Conservation (phyloP, 2,329 filamentous ascomycete species). For the Neopestalotiopsis sp. region DNA sequence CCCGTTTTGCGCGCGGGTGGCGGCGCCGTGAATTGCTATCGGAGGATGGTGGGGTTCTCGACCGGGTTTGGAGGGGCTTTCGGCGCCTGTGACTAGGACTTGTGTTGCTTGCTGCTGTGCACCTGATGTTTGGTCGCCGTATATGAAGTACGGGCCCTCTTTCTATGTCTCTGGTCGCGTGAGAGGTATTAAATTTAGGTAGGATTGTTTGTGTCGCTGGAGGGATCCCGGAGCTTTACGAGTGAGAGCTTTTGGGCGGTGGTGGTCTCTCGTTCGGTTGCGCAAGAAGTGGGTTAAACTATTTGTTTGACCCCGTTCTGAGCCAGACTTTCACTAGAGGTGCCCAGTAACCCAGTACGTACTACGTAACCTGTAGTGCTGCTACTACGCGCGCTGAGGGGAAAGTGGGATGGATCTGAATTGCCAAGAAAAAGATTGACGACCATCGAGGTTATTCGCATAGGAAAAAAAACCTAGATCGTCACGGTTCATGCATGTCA, state of each 20-base stretch:
- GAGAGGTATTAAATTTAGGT: background rate
- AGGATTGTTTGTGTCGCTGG: background rate
- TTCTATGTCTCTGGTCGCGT: background rate
- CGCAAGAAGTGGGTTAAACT: background rate
- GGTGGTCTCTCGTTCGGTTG: background rate
- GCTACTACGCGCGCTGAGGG: no score
- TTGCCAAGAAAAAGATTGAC: no score
- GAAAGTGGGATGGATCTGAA: no score
- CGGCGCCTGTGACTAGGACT: background rate
- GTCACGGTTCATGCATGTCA: no score
- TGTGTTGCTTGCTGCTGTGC: background rate
- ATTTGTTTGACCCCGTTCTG: no score
- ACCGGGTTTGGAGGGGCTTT: background rate
- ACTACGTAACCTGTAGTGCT: no score
- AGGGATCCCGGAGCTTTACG: background rate
- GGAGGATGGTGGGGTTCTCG: background rate
- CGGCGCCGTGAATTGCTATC: background rate
- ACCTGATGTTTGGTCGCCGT: background rate
- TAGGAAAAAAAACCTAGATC: no score
- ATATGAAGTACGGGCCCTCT: background rate
- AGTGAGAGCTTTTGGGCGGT: background rate
- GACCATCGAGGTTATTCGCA: no score
- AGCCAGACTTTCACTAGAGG: no score
- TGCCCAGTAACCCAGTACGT: no score
- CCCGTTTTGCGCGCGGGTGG: background rate